phyloP scores from a whole-genome alignment of 1,139 yeast genomes.

The Geotrichum siamense region DNA sequence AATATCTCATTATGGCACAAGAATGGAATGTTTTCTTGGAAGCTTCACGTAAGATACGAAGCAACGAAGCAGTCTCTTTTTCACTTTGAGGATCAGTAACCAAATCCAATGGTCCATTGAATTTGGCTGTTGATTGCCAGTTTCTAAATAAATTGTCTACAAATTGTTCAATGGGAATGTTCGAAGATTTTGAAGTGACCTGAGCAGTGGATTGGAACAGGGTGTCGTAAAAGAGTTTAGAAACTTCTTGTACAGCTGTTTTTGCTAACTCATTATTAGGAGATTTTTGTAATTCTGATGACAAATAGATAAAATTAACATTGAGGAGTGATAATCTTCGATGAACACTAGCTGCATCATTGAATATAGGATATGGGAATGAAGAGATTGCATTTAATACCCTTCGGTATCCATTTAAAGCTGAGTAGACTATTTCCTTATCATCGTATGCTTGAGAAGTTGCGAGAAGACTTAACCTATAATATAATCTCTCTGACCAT shows the following conservation, averaged over 20 bases:
- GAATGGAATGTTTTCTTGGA: constrained; percentile 47
- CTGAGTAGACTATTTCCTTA: constrained; percentile 20
- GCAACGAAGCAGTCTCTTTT: constrained; percentile 22
- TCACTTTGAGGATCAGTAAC: constrained; percentile 20
- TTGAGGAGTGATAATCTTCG: constrained; percentile 20
- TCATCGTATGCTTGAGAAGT: constrained; percentile 19
- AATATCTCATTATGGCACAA: constrained; percentile 37
- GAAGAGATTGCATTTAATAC: constrained; percentile 15
- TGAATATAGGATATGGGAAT: constrained; percentile 1
- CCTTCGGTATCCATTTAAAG: constrained; percentile 23
- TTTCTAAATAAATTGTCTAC: constrained; percentile 33
- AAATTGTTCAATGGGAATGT: constrained; percentile 31
- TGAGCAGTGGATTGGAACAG: constrained; percentile 32
- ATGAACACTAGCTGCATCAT: constrained; percentile 14
- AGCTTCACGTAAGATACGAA: constrained; percentile 33
- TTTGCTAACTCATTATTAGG: constrained; percentile 14
- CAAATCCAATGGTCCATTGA: constrained; percentile 23
- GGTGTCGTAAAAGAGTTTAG: constrained; percentile 19
- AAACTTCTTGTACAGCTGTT: constrained; percentile 17
- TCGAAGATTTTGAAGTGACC: constrained; percentile 42
- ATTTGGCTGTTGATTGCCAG: constrained; percentile 23
- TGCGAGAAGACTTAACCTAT: constrained; percentile 23
- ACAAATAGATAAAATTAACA: constrained; percentile 20
- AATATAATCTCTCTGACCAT: constrained; percentile 27
- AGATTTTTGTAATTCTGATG: constrained; percentile 18